Base-by-base conservation (phyloP, 1,284 basidiomycete species). In the Malassezia globosa region DNA sequence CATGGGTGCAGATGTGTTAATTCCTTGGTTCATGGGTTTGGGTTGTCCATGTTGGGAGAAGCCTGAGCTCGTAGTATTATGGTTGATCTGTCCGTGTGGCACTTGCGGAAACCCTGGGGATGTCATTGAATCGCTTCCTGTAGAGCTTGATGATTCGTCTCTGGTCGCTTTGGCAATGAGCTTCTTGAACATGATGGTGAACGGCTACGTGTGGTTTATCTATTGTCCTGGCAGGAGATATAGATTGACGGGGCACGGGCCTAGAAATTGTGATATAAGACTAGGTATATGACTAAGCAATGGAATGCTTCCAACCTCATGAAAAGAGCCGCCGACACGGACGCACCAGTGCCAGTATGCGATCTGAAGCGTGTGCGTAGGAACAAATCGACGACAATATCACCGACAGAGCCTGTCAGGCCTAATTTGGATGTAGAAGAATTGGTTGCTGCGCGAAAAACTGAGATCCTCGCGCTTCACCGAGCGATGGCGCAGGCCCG, bases 401-500 rank as follows among this genome's bases (percentile, higher is more conserved):
- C 34, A 13, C 50, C 50, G 1, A 5, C 7, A 2, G 16, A 29
- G 4, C 18, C 39, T 14, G n/a, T 42, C 7, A 37, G 42, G 1
- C 23, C 24, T 5, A 33, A 43, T 11, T 25, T 46, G 13, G 44
- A 39, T n/a, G 7, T 52, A n/a, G 50, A 52, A 21, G 43, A 45
- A n/a, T 26, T 41, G 7, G 25, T 52, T 11, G 29, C 45, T 3
- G 37, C 38, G 25, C 44, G 50, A 14, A 45, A 40, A 22, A 19
- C 44, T 2, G 50, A 52, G 16, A 52, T 52, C 24, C 44, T 52
- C 7, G 39, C 50, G 22, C 44, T 52, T 18, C 39, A 47, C 16
- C 50, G 50, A 19, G 50, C 50, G 11, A 52, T 52, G 40, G 19
- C 14, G 14, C 44, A 47, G 5, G 50, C 44, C n/a, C 44, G 44